phyloP scores from a whole-genome alignment of 2,329 filamentous ascomycete species.

The Beauveria australis region DNA sequence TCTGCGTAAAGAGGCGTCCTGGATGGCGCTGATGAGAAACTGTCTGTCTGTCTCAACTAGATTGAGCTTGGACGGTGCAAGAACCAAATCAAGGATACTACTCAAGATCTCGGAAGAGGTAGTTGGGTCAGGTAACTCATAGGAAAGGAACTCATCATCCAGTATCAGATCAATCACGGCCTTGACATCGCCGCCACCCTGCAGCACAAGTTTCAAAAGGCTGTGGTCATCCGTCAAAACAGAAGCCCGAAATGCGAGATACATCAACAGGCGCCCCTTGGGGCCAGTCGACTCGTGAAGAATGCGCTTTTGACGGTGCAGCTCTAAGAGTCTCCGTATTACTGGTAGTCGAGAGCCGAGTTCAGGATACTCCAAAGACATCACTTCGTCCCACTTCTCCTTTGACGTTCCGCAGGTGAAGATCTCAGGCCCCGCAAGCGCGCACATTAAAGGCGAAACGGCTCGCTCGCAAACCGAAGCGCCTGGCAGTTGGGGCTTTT shows the following conservation, averaged over 20 bases:
- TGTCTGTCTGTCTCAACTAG: constrained; percentile 1
- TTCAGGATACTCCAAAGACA: constrained; percentile 8
- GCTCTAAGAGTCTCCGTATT: constrained; percentile 18
- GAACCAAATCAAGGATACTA: constrained; percentile 6
- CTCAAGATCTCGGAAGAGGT: background rate
- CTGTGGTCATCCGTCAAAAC: constrained; percentile 17
- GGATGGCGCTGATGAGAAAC: background rate
- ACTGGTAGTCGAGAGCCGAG: background rate
- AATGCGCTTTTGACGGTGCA: background rate
- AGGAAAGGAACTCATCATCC: background rate
- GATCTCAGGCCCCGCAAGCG: constrained; percentile 24
- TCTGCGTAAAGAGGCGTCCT: background rate
- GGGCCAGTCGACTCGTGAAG: background rate
- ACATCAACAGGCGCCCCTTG: constrained; percentile 11
- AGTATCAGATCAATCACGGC: constrained; percentile 12
- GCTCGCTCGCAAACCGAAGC: constrained; percentile 10
- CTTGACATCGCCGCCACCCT: constrained; percentile 15
- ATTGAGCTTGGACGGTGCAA: constrained; percentile 4
- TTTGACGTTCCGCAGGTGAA: constrained; percentile 10
- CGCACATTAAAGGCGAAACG: constrained; percentile 27
- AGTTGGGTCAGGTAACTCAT: background rate
- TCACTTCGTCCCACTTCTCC: constrained; percentile 15
- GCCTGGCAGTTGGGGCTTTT: constrained; percentile 14
- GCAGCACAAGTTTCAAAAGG: constrained; percentile 18
- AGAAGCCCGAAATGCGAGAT: constrained; percentile 21